Evolutionary conservation across 192 early-diverging fungal genomes (phyloP).

Genomic region (Chytriomyces sp.): DNA sequence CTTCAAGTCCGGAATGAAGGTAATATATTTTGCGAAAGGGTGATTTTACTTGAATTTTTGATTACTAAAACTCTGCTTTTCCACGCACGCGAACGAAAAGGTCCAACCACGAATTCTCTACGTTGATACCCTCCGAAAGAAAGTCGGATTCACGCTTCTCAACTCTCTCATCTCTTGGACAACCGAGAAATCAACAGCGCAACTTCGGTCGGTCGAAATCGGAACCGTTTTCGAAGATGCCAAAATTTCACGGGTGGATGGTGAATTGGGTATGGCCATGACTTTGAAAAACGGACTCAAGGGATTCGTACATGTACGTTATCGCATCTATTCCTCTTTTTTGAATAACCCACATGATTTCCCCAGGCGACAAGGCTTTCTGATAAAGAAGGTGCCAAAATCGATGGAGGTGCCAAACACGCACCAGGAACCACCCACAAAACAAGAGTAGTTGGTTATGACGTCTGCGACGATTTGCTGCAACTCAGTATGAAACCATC

Average conservation of each 20-base stretch:
- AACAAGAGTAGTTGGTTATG: slow-evolving; percentile 80
- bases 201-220: neutral
- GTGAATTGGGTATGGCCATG: slow-evolving; percentile 67
- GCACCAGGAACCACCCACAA: slow-evolving; percentile 73
- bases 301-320: slow-evolving; percentile 68
- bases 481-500: slow-evolving; percentile 73
- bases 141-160: slow-evolving; percentile 45
- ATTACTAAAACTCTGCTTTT: neutral
- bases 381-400: slow-evolving; percentile 63
- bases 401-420: slow-evolving; percentile 55
- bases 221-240: slow-evolving; percentile 66
- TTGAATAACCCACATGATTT: slow-evolving; percentile 33
- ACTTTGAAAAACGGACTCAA: slow-evolving; percentile 45
- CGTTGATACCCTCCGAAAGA: slow-evolving; percentile 52
- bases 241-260: slow-evolving; percentile 65
- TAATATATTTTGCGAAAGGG: neutral
- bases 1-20: slow-evolving; percentile 65
- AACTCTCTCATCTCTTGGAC: slow-evolving; percentile 24
- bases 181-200: neutral
- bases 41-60: too few relatives aligned
- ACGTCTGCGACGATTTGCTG: slow-evolving; percentile 75
- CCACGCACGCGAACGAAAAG: neutral
- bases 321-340: too few relatives aligned
- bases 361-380: slow-evolving; percentile 67
- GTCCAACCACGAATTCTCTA: slow-evolving; percentile 75